Conservation (phyloP, 345 rosid species). For the Gynandropsis gynandra region DNA sequence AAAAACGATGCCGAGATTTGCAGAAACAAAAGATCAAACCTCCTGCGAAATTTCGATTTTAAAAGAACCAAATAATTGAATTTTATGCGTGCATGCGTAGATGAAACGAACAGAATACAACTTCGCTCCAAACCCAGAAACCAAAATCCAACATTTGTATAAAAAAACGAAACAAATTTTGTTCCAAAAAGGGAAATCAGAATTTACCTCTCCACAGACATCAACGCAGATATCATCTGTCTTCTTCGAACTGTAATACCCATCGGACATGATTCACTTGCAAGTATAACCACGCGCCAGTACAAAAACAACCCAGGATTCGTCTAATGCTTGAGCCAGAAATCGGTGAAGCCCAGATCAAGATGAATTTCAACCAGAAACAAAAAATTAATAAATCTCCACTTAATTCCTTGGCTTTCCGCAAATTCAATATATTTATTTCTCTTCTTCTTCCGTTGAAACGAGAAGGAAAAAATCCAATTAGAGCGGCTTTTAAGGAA, state of each 20-base stretch:
- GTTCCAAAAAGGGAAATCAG: not conserved
- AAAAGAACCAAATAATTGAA: not conserved
- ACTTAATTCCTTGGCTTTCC: not conserved
- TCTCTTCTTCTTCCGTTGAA: not conserved
- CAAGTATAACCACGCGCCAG: not conserved
- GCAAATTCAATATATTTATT: not conserved
- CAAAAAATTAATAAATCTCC: not conserved
- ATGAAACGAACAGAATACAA: too few species aligned
- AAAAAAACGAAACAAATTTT: not conserved
- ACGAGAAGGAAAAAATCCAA: not conserved
- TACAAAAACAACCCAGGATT: not conserved
- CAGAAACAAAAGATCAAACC: not conserved
- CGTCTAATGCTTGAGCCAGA: conserved; percentile 11
- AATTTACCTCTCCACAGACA: conserved; percentile 70
- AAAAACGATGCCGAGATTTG: not conserved
- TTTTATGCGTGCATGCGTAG: too few species aligned
- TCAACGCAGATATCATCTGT: conserved; percentile 73
- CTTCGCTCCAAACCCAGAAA: not conserved
- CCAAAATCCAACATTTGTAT: not conserved
- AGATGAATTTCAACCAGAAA: conserved; percentile 1
- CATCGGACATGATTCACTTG: conserved; percentile 51
- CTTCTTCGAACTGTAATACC: conserved; percentile 76
- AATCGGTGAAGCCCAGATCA: conserved; percentile 29
- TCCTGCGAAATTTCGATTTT: not conserved
- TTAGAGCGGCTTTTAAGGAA: conserved; percentile 4